Percentiles rank a stretch among this genome's conserved stretches.
Evolutionary conservation across 2,329 filamentous ascomycete species (phyloP).

Genomic region (Exserohilum turcica): DNA sequence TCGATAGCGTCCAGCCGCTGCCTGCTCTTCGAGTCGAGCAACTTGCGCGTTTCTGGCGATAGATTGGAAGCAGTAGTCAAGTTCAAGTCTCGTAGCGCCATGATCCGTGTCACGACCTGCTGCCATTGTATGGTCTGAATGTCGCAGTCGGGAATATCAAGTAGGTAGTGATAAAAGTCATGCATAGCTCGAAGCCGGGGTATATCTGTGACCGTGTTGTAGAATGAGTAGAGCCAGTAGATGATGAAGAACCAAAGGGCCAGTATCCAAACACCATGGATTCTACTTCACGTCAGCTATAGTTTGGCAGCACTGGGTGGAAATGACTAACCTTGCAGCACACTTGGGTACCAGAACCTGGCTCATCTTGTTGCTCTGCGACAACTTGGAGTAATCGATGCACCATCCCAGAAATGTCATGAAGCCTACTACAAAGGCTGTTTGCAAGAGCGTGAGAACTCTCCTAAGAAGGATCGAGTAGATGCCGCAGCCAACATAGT

Average conservation of each 20-base stretch:
- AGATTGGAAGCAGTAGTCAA: constrained; percentile 74
- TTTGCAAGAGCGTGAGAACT: constrained; percentile 75
- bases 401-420: constrained; percentile 85
- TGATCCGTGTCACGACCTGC: constrained; percentile 82
- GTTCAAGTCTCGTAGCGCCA: constrained; percentile 82
- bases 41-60: constrained; percentile 63
- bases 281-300: constrained; percentile 52
- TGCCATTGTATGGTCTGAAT: constrained; percentile 97
- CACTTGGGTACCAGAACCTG: constrained; percentile 75
- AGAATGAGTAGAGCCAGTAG: constrained; percentile 81
- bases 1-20: constrained; percentile 95
- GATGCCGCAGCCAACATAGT: constrained; percentile 81
- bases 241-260: constrained; percentile 84
- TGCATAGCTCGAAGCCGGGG: constrained; percentile 76
- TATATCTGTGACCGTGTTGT: constrained; percentile 75
- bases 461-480: constrained; percentile 81
- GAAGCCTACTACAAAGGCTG: constrained; percentile 80
- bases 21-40: constrained; percentile 83
- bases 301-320: background rate
- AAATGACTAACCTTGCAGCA: constrained; percentile 55
- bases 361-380: constrained; percentile 65
- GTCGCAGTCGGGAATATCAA: constrained; percentile 82
- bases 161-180: constrained; percentile 81
- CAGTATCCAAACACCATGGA: constrained; percentile 77
- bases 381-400: constrained; percentile 76